Base-by-base conservation (phyloP, 345 rosid species). In the Trapa bicornis region DNA sequence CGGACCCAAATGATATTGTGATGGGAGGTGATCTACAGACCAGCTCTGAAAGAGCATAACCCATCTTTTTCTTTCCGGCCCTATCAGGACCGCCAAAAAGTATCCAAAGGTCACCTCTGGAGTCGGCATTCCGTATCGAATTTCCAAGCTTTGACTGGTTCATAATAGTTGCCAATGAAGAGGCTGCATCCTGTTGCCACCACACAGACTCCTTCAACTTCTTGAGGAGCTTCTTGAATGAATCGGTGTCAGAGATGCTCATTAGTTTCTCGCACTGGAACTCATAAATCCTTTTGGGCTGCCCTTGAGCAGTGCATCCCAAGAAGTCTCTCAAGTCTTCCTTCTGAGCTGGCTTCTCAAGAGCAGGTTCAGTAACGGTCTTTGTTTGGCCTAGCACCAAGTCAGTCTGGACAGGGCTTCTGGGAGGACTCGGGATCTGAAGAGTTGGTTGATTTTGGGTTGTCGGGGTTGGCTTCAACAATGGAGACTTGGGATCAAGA, bases 101-200 rank as follows among this genome's bases (percentile, higher is more conserved):
- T 38, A 94, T 75, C 99, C 99, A 94, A 3, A 74, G 76, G 57
- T 89, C 96, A 0, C 97, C 96, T 72, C 79, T 89, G 2, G 93
- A 68, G 65, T 78, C 82, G 6, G 70, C 68, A 37, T 84, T 84
- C 2, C 86, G 84, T 61, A 75, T 66, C 77, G 92, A 82, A 58
- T 79, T 83, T 9, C 97, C 96, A 65, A 80, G 67, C 80, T 82
- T 91, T 77, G 89, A 85, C 73, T 81, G 86, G 0, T 87, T 84
- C 66, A 91, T 85, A 2, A 88, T 82, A 39, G 84, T 73, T 15
- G 97, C 96, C 66, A 91, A 77, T 0, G 96, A 85, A 35, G 96
- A 84, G 47, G 99, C 91, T 41, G 99, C 97, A 32, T 94, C 97
- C 33, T 71, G 83, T 79, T 94, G 99, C 99, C 99, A 94, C 96